These are phyloP conservation scores for Cerioporus squamosus DNA, from an alignment of 1,284 basidiomycete genomes.

Conservation along the genomic window DNA sequence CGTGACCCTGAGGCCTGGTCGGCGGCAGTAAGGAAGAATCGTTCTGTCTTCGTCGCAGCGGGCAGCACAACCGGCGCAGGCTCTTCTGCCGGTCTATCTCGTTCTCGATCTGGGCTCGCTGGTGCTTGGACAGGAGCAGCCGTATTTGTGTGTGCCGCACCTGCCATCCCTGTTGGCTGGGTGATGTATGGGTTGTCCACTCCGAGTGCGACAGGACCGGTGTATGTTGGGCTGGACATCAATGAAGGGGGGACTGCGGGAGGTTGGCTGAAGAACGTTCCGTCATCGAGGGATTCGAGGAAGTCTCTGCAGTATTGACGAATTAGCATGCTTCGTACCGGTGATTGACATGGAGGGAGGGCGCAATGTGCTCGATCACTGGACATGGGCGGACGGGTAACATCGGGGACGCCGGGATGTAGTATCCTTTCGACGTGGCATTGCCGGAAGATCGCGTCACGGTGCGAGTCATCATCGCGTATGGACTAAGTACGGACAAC, in stretches of 20 bases:
- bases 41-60: constrained; percentile 79
- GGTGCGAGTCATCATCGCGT: no score
- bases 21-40: constrained; percentile 92
- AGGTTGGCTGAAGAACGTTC: constrained; percentile 66
- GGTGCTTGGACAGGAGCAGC: constrained; percentile 17
- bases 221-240: constrained; percentile 50
- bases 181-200: constrained; percentile 35
- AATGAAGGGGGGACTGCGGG: constrained; percentile 52
- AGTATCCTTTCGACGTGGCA: no score
- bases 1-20: constrained; percentile 93
- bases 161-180: constrained; percentile 10
- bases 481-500: no score
- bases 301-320: constrained; percentile 62
- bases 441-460: no score
- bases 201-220: constrained; percentile 30
- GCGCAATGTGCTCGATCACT: no score
- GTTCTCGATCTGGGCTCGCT: constrained; percentile 20
- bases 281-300: constrained; percentile 78
- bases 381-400: no score
- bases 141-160: constrained; percentile 1
- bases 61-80: constrained; percentile 54
- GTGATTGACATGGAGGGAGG: no score
- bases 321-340: no score
- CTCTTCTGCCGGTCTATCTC: constrained; percentile 33
- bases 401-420: no score